Evolutionary conservation across 2,329 filamentous ascomycete species (phyloP).

Genomic region (Botrytis cinerea): DNA sequence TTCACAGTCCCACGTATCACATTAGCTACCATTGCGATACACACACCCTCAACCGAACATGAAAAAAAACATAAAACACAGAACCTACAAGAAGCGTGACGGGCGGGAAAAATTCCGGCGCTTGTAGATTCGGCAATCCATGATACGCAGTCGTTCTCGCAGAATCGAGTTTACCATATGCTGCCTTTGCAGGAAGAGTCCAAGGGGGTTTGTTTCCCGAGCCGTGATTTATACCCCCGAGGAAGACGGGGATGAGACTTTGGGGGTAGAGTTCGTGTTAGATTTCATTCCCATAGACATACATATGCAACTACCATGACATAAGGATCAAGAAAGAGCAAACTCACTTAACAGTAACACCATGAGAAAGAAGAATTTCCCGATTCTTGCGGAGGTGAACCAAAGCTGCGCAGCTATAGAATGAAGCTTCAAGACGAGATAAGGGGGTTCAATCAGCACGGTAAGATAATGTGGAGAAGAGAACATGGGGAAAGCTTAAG

Average conservation of each 20-base stretch:
- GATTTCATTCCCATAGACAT: neutral
- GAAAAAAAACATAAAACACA: too few relatives aligned
- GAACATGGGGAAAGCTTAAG: neutral
- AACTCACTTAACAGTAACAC: conserved; percentile 66
- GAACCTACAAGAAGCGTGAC: conserved; percentile 50
- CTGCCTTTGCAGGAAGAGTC: conserved; percentile 66
- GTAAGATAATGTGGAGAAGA: neutral
- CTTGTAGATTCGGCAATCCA: conserved; percentile 45
- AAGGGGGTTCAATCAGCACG: neutral
- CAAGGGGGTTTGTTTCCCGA: conserved; percentile 75
- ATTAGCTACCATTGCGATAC: too few relatives aligned
- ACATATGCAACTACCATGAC: neutral
- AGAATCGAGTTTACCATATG: conserved; percentile 55
- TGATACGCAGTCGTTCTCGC: conserved; percentile 55
- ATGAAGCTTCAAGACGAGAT: conserved; percentile 55
- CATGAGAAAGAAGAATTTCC: conserved; percentile 55
- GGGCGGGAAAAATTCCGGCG: conserved; percentile 56
- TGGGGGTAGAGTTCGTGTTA: neutral
- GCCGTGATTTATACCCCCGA: conserved; percentile 61
- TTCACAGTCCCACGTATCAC: conserved; percentile 36
- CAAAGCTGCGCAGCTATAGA: conserved; percentile 60
- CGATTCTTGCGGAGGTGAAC: conserved; percentile 59
- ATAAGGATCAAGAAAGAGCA: neutral
- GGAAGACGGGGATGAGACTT: conserved; percentile 71
- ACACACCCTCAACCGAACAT: too few relatives aligned